Percentiles rank a stretch among this genome's conserved stretches.
phyloP scores from a whole-genome alignment of 2,329 filamentous ascomycete species.

The Hymenoscyphus scutula region DNA sequence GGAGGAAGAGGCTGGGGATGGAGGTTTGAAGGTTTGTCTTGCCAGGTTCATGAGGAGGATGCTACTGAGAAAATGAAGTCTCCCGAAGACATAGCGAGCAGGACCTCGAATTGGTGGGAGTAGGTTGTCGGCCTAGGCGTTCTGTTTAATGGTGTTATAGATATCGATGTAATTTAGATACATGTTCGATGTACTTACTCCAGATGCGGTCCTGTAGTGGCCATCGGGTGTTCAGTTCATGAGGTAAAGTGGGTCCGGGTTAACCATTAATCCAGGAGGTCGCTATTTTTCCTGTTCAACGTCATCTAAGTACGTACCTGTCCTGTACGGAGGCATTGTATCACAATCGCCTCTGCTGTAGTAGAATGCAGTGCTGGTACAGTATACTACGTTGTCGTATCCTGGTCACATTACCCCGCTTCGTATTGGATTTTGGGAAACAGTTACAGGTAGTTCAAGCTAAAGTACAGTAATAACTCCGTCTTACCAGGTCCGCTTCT shows the following conservation, averaged over 20 bases:
- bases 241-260: neutral
- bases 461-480: neutral
- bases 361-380: neutral
- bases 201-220: too few species aligned
- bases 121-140: neutral
- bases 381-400: too few species aligned
- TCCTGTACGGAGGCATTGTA: too few species aligned
- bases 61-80: neutral
- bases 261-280: neutral
- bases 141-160: neutral
- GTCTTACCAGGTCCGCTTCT: neutral
- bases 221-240: neutral
- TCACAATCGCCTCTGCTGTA: neutral
- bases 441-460: too few species aligned
- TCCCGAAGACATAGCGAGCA: neutral
- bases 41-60: neutral
- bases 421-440: neutral
- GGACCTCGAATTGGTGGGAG: neutral
- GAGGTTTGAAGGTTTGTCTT: neutral
- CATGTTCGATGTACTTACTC: neutral
- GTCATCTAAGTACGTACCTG: neutral
- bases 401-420: neutral
- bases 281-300: too few species aligned
- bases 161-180: neutral
- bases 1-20: neutral